Evolutionary conservation across 1,139 yeast genomes (phyloP).

Genomic region (Kodamaea fungicola): DNA sequence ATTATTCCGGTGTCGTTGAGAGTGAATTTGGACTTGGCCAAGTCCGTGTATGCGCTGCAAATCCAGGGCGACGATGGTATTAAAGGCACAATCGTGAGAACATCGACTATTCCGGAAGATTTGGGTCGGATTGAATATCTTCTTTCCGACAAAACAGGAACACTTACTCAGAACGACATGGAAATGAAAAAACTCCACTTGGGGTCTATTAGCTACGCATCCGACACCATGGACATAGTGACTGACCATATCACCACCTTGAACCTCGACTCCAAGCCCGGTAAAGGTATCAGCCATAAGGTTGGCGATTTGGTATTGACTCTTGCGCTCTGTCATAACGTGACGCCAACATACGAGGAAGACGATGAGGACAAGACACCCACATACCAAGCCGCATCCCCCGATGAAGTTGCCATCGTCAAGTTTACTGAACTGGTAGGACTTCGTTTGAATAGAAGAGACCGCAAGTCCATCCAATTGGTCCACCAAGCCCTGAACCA

Average conservation of each 20-base stretch:
- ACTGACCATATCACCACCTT: constrained; percentile 55
- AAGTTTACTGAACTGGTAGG: constrained; percentile 89
- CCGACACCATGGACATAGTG: constrained; percentile 89
- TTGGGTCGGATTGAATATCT: constrained; percentile 92
- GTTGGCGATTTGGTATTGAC: constrained; percentile 81
- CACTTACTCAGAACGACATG: constrained; percentile 97
- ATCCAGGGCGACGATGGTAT: constrained; percentile 84
- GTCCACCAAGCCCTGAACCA: constrained; percentile 60
- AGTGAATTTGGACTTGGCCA: constrained; percentile 92
- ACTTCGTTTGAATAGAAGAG: constrained; percentile 72
- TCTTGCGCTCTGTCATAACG: constrained; percentile 91
- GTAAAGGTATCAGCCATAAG: constrained; percentile 60
- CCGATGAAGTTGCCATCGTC: constrained; percentile 97
- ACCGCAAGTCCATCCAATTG: constrained; percentile 69
- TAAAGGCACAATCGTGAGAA: constrained; percentile 86
- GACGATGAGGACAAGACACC: constrained; percentile 52
- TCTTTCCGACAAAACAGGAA: constrained; percentile 93
- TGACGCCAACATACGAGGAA: constrained; percentile 67
- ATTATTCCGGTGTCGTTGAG: constrained; percentile 95
- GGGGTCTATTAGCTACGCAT: constrained; percentile 89
- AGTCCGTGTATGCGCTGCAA: constrained; percentile 92
- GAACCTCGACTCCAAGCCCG: constrained; percentile 18
- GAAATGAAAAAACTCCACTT: constrained; percentile 89
- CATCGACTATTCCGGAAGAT: constrained; percentile 97
- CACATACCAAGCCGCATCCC: constrained; percentile 95